These are phyloP conservation scores for Hyparrhenia diplandra DNA, from an alignment of 176 grass and related monocot species.

Conservation along the genomic window DNA sequence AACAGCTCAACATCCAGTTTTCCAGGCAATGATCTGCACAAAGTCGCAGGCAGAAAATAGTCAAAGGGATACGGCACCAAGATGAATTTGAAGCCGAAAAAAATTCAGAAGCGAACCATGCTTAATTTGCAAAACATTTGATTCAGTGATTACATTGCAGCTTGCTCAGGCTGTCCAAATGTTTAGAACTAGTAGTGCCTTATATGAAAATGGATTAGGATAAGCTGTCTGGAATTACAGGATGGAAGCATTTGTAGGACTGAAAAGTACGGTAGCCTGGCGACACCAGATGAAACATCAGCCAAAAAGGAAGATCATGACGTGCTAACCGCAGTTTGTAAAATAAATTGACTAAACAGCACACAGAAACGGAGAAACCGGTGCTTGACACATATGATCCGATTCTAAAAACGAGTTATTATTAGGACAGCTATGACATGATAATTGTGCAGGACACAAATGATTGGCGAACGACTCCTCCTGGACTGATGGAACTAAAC, in stretches of 20 bases:
- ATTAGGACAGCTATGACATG: conserved; percentile 14
- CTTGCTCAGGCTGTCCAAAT: not conserved
- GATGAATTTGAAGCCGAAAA: not conserved
- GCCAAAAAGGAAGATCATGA: not conserved
- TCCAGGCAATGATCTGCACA: not conserved
- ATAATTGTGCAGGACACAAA: not conserved
- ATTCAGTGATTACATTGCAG: not conserved
- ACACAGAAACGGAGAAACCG: not conserved
- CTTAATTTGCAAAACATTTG: not conserved
- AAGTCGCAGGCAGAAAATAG: not conserved
- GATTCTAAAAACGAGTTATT: not conserved
- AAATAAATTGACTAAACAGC: conserved; percentile 3
- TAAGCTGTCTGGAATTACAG: not conserved
- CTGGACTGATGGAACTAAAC: conserved; percentile 5
- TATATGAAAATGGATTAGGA: not conserved
- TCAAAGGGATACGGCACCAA: not conserved
- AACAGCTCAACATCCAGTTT: not conserved
- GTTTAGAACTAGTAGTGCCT: not conserved
- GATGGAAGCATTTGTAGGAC: not conserved
- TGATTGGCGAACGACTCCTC: not conserved
- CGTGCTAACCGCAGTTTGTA: conserved; percentile 3
- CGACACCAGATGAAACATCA: not conserved
- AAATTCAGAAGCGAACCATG: not conserved
- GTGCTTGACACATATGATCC: not conserved
- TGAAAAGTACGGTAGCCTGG: no score